Base-by-base conservation (phyloP, 1,284 basidiomycete genomes). In the Ganoderma leucocontextum region DNA sequence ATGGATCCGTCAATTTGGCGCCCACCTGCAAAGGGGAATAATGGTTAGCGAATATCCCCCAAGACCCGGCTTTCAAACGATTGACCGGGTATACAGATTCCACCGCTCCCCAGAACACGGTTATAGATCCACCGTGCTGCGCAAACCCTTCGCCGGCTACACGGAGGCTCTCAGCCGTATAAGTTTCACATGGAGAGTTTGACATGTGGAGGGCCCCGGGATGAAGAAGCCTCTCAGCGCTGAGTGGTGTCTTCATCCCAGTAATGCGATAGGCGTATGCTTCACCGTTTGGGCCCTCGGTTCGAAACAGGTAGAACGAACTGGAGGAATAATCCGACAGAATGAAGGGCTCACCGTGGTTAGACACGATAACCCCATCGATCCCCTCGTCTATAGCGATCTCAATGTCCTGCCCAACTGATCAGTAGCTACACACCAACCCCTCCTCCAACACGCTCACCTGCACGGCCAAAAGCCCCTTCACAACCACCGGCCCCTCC, bases 1-100 rank as follows among this genome's bases (percentile, higher is more conserved):
- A 95, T 86, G 1, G 89, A 90, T 4, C 93, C 93, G 76, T 96
- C 94, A 5, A 96, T 85, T 78, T 95, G 94, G 39, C 93, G 85
- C 1, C 93, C 94, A 36, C 93, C 91, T 91, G 62, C 2, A 53
- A 42, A 15, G 29, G 17, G 35, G 8, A 64, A 59, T 15, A 33
- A 62, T 13, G 41, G 36, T 29, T 13, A 13, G 19, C 15, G 36
- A 39, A 29, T 29, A n/a, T n/a, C n/a, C n/a, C n/a, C n/a, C n/a
- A n/a, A n/a, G n/a, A n/a, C n/a, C 25, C 52, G 52, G 52, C 52
- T 6, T 53, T 53, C 52, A 53, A 53, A 53, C 13, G 52, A 53
- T 17, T 53, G 25, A 33, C 52, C 52, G 52, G 52, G 1, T 33
- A 33, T 17, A 33, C 12, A 33, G 29, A 25, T 25, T 33, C 52